A percentile compares a stretch with the other conserved stretches of the same genome.
phyloP scores from a whole-genome alignment of 805 yeast species.

The Saturnispora sekii region DNA sequence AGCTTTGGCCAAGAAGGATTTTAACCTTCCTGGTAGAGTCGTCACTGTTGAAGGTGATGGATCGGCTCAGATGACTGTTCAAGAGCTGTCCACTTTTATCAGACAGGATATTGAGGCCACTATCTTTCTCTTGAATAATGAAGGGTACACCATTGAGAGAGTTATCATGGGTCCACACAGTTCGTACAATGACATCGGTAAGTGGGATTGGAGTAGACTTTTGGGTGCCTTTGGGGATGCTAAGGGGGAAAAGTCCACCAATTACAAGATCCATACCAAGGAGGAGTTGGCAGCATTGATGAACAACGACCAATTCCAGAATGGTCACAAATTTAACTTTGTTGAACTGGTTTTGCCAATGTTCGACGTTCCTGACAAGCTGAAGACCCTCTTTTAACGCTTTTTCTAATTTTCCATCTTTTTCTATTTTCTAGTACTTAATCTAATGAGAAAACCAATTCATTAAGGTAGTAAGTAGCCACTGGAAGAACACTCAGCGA shows the following conservation, averaged over 20 bases:
- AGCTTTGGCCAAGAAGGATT: slow-evolving; percentile 43
- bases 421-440: neutral
- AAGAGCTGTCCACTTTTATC: slow-evolving; percentile 36
- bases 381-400: neutral
- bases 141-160: slow-evolving; percentile 44
- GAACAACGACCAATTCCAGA: slow-evolving; percentile 24
- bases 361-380: slow-evolving; percentile 45
- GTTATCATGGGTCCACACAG: slow-evolving; percentile 40
- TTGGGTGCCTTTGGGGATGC: slow-evolving; percentile 59
- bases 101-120: slow-evolving; percentile 34
- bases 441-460: no score
- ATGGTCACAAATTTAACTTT: slow-evolving; percentile 34
- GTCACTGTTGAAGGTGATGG: slow-evolving; percentile 45
- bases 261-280: slow-evolving; percentile 28
- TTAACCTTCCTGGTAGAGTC: slow-evolving; percentile 30
- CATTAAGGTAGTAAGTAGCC: no score
- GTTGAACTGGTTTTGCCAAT: slow-evolving; percentile 51
- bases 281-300: slow-evolving; percentile 30
- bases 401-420: no score
- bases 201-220: slow-evolving; percentile 62
- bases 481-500: no score
- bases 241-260: slow-evolving; percentile 23
- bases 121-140: slow-evolving; percentile 38
- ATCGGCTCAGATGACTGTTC: slow-evolving; percentile 45
- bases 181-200: slow-evolving; percentile 40